Evolutionary conservation across 1,284 basidiomycete genomes (phyloP).

Genomic region (Pyrrhoderma lamaoense): DNA sequence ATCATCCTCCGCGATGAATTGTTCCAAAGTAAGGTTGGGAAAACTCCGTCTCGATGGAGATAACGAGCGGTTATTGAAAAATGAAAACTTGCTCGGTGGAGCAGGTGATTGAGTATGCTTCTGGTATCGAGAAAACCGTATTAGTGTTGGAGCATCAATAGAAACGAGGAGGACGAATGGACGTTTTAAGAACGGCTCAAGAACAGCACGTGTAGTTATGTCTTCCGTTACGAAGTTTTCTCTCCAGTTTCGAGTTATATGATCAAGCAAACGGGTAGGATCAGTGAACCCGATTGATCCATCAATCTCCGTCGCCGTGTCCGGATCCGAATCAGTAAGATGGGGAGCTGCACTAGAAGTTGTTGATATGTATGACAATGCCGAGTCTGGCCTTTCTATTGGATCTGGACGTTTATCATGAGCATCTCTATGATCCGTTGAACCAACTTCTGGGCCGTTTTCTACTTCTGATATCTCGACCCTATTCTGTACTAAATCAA

Average conservation of each 20-base stretch:
- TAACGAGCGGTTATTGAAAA: slow-evolving; percentile 3
- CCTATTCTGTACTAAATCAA: too few species aligned
- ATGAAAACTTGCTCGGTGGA: slow-evolving; percentile 12
- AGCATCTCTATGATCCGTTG: too few species aligned
- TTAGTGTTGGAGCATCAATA: slow-evolving; percentile 79
- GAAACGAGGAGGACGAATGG: slow-evolving; percentile 87
- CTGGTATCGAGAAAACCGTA: slow-evolving; percentile 46
- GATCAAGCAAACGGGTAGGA: slow-evolving; percentile 57
- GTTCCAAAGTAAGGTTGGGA: slow-evolving; percentile 48
- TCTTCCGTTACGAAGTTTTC: slow-evolving; percentile 77
- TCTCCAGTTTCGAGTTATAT: slow-evolving; percentile 81
- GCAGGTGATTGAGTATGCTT: slow-evolving; percentile 33
- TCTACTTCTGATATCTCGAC: too few species aligned
- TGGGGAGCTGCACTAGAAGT: slow-evolving; percentile 13
- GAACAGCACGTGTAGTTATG: slow-evolving; percentile 49
- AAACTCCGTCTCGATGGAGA: neutral
- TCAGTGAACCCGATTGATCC: slow-evolving; percentile 39
- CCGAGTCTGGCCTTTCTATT: neutral
- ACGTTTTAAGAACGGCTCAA: slow-evolving; percentile 73
- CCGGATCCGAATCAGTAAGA: slow-evolving; percentile 3
- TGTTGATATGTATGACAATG: slow-evolving; percentile 12
- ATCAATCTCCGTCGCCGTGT: slow-evolving; percentile 4
- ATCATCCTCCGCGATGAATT: slow-evolving; percentile 63
- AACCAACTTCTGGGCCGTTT: too few species aligned
- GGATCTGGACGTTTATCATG: neutral